Conservation (phyloP, 2,329 filamentous ascomycete species). For the Sporothrix humicola region DNA sequence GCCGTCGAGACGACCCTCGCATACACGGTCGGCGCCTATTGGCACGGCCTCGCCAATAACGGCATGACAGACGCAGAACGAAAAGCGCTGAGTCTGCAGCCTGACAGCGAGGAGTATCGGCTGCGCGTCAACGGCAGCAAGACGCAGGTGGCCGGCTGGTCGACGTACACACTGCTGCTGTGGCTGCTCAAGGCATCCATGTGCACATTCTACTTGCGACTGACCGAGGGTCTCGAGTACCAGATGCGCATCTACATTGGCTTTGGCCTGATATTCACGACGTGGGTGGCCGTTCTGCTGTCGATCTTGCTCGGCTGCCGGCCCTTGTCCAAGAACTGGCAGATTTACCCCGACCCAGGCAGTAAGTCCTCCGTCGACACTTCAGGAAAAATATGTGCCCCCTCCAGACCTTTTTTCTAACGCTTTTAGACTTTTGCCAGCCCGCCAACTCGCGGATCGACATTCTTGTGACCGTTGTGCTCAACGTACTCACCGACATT, state of each 20-base stretch:
- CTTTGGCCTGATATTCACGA: slow-evolving; percentile 44
- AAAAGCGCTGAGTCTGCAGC: slow-evolving; percentile 37
- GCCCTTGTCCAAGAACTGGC: slow-evolving; percentile 49
- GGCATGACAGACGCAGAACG: slow-evolving; percentile 45
- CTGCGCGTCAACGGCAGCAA: slow-evolving; percentile 47
- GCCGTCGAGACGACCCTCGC: slow-evolving; percentile 43
- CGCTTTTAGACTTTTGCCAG: slow-evolving; percentile 46
- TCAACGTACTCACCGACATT: slow-evolving; percentile 50
- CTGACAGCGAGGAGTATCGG: slow-evolving; percentile 41
- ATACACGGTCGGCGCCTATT: slow-evolving; percentile 42
- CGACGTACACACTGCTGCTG: slow-evolving; percentile 41
- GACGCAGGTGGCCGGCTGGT: slow-evolving; percentile 44
- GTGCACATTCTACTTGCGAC: slow-evolving; percentile 44
- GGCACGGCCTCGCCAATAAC: slow-evolving; percentile 45
- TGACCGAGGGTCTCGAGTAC: slow-evolving; percentile 44
- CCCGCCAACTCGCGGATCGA: slow-evolving; percentile 48
- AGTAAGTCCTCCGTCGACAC: slow-evolving; percentile 47
- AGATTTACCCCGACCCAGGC: slow-evolving; percentile 51
- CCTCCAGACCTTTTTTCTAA: not conserved
- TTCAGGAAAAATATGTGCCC: too few species aligned
- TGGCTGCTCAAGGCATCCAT: slow-evolving; percentile 43
- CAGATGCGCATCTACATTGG: slow-evolving; percentile 44
- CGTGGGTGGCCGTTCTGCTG: slow-evolving; percentile 45
- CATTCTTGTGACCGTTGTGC: slow-evolving; percentile 47
- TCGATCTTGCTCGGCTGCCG: slow-evolving; percentile 47